These are phyloP conservation scores for Ustilago cynodontis DNA, from an alignment of 1,284 basidiomycete species.

Conservation along the genomic window DNA sequence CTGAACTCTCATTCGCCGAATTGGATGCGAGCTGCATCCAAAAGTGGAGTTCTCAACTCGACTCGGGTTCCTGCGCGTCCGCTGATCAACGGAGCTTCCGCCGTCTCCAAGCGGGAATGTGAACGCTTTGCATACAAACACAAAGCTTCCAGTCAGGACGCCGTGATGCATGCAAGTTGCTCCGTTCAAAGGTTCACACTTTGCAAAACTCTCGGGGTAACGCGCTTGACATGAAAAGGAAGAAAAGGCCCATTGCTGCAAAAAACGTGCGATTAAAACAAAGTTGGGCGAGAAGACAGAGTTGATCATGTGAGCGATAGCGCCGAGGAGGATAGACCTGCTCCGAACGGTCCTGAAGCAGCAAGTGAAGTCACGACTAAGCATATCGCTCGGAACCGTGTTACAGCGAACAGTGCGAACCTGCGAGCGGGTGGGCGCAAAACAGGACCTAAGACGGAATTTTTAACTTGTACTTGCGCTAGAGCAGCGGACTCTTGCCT, in stretches of 20 bases:
- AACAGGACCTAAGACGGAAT: no score
- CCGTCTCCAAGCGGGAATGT: not conserved
- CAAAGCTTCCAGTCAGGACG: not conserved
- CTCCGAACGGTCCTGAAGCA: no score
- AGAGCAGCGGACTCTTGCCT: no score
- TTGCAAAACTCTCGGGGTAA: not conserved
- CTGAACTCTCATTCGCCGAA: not conserved
- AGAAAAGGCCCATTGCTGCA: slow-evolving; percentile 1
- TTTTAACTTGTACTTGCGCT: no score
- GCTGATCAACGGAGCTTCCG: no score
- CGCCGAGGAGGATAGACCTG: no score
- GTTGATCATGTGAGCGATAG: not conserved
- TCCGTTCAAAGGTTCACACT: not conserved
- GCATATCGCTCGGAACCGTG: no score
- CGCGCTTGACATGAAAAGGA: not conserved
- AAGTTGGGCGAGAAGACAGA: not conserved
- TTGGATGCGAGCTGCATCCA: no score
- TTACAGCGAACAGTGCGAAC: no score
- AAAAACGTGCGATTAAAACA: not conserved
- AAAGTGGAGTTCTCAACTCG: not conserved
- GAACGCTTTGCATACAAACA: not conserved
- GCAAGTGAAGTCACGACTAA: no score
- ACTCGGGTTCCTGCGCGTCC: not conserved
- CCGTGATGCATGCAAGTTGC: no score
- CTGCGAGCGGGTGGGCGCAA: no score